Conservation (phyloP, 2,329 filamentous ascomycete species). For the Akanthomyces lecanii region DNA sequence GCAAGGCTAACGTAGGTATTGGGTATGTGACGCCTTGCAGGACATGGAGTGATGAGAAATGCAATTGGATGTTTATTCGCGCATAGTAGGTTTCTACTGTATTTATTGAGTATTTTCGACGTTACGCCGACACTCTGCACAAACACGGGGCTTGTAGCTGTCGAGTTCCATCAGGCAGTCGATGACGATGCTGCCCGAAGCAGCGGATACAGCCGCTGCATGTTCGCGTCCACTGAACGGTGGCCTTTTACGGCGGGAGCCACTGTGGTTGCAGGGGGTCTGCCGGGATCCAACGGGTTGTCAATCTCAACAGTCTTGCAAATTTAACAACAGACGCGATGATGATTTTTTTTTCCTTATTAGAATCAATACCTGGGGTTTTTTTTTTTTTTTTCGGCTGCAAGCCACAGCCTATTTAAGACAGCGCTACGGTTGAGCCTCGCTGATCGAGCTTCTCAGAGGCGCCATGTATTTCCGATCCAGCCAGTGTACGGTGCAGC, state of each 20-base stretch:
- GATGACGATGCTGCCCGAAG: conserved; percentile 5
- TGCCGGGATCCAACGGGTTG: too few relatives aligned
- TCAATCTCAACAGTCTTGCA: too few relatives aligned
- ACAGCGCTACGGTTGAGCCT: too few relatives aligned
- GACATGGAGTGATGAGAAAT: not conserved
- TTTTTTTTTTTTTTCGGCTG: too few relatives aligned
- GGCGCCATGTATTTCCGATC: too few relatives aligned
- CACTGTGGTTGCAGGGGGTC: not conserved
- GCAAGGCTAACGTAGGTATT: not conserved
- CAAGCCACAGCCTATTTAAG: too few relatives aligned
- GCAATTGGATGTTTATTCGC: not conserved
- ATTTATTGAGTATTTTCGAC: not conserved
- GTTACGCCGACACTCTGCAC: not conserved
- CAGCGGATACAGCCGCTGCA: not conserved
- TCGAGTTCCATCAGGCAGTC: not conserved
- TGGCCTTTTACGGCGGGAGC: not conserved
- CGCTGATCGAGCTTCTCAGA: too few relatives aligned
- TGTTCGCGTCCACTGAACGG: not conserved
- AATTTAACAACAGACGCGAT: too few relatives aligned
- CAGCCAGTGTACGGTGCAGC: too few relatives aligned
- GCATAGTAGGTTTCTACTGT: not conserved
- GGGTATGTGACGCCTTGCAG: not conserved
- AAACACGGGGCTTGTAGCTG: not conserved
- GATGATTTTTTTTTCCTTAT: too few relatives aligned
- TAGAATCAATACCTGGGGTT: too few relatives aligned